These are phyloP conservation scores for Xylaria sp. DNA, from an alignment of 2,329 filamentous ascomycete genomes.

Conservation along the genomic window DNA sequence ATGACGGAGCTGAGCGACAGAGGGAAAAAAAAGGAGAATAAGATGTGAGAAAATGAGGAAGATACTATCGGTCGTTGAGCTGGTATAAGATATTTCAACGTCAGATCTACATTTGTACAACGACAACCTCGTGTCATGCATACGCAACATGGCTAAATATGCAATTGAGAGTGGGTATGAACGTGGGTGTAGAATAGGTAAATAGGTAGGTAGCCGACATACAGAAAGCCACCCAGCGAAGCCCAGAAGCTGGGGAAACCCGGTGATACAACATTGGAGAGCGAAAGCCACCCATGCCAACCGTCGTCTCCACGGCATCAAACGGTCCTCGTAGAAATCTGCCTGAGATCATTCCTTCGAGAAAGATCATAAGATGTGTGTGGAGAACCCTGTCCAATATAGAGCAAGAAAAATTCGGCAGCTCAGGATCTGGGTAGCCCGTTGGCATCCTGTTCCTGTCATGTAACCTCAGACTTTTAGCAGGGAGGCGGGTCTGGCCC, in stretches of 20 bases:
- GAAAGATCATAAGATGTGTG: slow-evolving; percentile 24
- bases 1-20: not conserved
- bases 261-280: slow-evolving; percentile 14
- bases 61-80: not conserved
- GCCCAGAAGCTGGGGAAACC: slow-evolving; percentile 1
- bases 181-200: too few relatives aligned
- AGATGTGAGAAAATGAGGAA: not conserved
- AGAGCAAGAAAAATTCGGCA: slow-evolving; percentile 17
- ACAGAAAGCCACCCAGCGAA: not conserved
- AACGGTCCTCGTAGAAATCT: slow-evolving; percentile 14
- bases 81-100: not conserved
- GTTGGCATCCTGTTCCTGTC: slow-evolving; percentile 6
- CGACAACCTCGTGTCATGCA: not conserved
- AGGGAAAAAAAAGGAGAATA: too few relatives aligned
- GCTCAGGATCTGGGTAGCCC: slow-evolving; percentile 16
- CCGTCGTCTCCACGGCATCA: slow-evolving; percentile 19
- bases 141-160: not conserved
- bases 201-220: slow-evolving; percentile 1
- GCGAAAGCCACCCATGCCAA: not conserved
- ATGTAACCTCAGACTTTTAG: slow-evolving; percentile 30
- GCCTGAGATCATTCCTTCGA: slow-evolving; percentile 4
- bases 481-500: slow-evolving; percentile 18
- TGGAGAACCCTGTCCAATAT: slow-evolving; percentile 36
- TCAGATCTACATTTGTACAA: not conserved
- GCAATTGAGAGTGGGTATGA: not conserved